Evolutionary conservation across 306 rosid genomes (phyloP).

Genomic region (Vigna hirtella): DNA sequence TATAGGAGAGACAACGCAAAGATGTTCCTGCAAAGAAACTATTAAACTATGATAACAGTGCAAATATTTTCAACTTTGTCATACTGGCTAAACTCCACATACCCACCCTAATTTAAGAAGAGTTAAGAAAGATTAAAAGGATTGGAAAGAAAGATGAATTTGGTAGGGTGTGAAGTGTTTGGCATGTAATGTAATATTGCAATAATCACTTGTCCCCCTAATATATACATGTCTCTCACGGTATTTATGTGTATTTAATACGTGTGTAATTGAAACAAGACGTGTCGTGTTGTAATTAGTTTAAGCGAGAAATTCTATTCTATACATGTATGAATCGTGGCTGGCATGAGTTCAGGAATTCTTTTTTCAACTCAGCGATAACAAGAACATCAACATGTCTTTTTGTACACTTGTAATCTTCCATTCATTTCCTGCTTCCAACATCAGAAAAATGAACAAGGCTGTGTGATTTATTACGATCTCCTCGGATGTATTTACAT

Average conservation of each 20-base stretch:
- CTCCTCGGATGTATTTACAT: neutral
- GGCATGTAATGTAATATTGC: neutral
- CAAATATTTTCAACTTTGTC: neutral
- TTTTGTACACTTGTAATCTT: neutral
- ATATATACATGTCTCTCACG: neutral
- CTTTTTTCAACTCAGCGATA: neutral
- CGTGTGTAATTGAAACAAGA: neutral
- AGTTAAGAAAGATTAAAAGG: neutral
- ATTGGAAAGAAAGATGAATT: too few relatives aligned
- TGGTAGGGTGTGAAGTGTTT: neutral
- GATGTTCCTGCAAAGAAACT: neutral
- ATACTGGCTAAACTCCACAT: neutral
- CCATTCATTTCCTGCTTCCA: neutral
- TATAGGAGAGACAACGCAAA: neutral
- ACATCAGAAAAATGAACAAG: too few relatives aligned
- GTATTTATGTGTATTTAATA: neutral
- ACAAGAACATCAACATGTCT: neutral
- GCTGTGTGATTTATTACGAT: too few relatives aligned
- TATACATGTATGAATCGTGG: constrained; percentile 1
- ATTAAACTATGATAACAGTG: neutral
- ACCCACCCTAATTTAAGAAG: neutral
- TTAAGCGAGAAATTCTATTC: neutral
- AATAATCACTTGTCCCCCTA: neutral
- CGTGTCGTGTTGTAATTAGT: constrained; percentile 20
- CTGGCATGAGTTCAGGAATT: neutral